phyloP scores from a whole-genome alignment of 139 green algal species.

The Picocystis salinarum region DNA sequence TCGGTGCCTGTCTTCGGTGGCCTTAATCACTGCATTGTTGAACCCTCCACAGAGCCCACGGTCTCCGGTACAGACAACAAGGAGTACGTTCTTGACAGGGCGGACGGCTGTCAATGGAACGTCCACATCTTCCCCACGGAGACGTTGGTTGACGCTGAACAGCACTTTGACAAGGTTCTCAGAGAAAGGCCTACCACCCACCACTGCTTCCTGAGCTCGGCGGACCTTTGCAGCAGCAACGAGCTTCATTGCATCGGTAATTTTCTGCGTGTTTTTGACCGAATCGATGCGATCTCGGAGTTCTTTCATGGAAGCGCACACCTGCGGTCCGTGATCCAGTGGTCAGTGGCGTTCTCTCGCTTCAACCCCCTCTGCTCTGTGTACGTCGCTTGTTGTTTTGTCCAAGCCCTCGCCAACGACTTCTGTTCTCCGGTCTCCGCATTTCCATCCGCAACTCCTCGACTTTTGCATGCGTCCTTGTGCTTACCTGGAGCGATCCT shows the following conservation, averaged over 20 bases:
- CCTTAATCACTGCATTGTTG: slow-evolving; percentile 92
- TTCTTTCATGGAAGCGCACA: slow-evolving; percentile 58
- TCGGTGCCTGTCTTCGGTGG: slow-evolving; percentile 56
- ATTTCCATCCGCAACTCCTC: too few relatives aligned
- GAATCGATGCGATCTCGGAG: slow-evolving; percentile 82
- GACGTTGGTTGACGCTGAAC: slow-evolving; percentile 89
- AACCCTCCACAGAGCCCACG: slow-evolving; percentile 96
- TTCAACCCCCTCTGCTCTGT: too few relatives aligned
- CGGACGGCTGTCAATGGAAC: slow-evolving; percentile 73
- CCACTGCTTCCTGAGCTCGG: slow-evolving; percentile 87
- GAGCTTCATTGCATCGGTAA: slow-evolving; percentile 70
- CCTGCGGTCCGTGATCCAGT: too few relatives aligned
- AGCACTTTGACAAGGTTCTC: slow-evolving; percentile 98
- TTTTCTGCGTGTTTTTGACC: slow-evolving; percentile 98
- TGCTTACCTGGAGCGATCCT: too few relatives aligned
- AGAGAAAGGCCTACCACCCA: slow-evolving; percentile 89
- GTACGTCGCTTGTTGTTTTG: too few relatives aligned
- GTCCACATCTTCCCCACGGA: slow-evolving; percentile 92
- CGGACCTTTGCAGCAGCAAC: slow-evolving; percentile 65
- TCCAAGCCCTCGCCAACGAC: too few relatives aligned
- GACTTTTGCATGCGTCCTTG: too few relatives aligned
- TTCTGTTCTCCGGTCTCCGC: too few relatives aligned
- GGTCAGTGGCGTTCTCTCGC: too few relatives aligned
- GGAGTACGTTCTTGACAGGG: slow-evolving; percentile 80
- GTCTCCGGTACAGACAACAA: slow-evolving; percentile 84